phyloP scores from a whole-genome alignment of 83 land plant genomes.

The Picea engelmannii region DNA sequence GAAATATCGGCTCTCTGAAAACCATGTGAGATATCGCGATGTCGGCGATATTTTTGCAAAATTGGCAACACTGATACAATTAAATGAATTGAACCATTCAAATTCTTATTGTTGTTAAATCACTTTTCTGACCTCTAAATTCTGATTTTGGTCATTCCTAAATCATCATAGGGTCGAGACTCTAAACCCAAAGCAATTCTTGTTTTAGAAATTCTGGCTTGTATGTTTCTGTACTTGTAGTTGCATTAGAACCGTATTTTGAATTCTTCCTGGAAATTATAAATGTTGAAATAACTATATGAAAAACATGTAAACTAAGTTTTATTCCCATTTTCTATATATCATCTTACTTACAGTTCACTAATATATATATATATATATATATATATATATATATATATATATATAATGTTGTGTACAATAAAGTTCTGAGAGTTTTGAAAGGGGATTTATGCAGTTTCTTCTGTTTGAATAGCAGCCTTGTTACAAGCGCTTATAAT shows the following conservation, averaged over 20 bases:
- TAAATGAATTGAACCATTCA: not conserved
- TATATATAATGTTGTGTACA: slow-evolving; percentile 3
- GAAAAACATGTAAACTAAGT: not conserved
- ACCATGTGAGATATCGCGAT: no score
- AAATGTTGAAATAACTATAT: not conserved
- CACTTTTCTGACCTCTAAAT: not conserved
- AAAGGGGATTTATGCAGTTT: slow-evolving; percentile 6
- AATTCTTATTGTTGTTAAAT: not conserved
- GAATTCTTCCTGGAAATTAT: not conserved
- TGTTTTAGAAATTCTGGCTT: no score
- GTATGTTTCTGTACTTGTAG: not conserved
- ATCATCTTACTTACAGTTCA: no score
- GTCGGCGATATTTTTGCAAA: no score
- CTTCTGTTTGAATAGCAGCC: not conserved
- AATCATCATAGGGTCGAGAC: no score
- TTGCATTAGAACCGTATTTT: not conserved
- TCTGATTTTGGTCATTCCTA: not conserved
- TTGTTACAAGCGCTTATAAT: not conserved
- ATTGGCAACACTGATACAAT: no score
- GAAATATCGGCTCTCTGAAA: no score
- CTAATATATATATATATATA: no score
- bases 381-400: no score
- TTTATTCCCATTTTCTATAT: not conserved
- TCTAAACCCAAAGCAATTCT: no score
- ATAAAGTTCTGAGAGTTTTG: slow-evolving; percentile 50